These are phyloP conservation scores for Gamarada debralockiae DNA, from an alignment of 495 filamentous ascomycete species.

Conservation along the genomic window DNA sequence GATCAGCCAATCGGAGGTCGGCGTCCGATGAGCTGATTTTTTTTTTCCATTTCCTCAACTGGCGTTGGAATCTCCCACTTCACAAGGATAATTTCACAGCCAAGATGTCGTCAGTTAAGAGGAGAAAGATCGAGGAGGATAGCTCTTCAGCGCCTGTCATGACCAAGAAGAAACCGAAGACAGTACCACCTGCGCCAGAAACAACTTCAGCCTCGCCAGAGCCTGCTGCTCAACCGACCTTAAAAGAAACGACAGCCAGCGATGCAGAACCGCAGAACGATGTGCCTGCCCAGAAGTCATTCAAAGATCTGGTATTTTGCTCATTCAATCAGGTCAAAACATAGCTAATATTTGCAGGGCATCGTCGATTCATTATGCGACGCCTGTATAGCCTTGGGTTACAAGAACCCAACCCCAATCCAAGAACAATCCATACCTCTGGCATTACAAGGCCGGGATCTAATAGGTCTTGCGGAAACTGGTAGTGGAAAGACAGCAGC, in stretches of 20 bases:
- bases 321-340: background rate
- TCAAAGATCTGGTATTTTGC: constrained; percentile 62
- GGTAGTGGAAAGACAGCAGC: constrained; percentile 92
- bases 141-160: constrained; percentile 6
- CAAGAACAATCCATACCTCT: constrained; percentile 75
- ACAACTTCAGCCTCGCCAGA: constrained; percentile 8
- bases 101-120: constrained; percentile 25
- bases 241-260: background rate
- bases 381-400: constrained; percentile 75
- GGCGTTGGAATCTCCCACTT: no score
- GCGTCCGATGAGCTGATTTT: constrained; percentile 24
- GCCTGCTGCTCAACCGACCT: background rate
- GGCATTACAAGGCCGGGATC: constrained; percentile 75
- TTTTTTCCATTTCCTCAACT: constrained; percentile 17
- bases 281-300: constrained; percentile 49
- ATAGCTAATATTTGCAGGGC: constrained; percentile 40
- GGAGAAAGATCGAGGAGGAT: constrained; percentile 22
- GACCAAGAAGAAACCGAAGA: constrained; percentile 10
- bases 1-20: constrained; percentile 17
- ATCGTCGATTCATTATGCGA: constrained; percentile 86
- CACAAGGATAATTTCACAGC: background rate
- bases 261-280: constrained; percentile 15
- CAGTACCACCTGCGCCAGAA: background rate
- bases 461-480: constrained; percentile 93
- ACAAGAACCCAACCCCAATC: constrained; percentile 78